Evolutionary conservation across 768 basidiomycete genomes (phyloP).

Genomic region (Strobilomyces confusus): DNA sequence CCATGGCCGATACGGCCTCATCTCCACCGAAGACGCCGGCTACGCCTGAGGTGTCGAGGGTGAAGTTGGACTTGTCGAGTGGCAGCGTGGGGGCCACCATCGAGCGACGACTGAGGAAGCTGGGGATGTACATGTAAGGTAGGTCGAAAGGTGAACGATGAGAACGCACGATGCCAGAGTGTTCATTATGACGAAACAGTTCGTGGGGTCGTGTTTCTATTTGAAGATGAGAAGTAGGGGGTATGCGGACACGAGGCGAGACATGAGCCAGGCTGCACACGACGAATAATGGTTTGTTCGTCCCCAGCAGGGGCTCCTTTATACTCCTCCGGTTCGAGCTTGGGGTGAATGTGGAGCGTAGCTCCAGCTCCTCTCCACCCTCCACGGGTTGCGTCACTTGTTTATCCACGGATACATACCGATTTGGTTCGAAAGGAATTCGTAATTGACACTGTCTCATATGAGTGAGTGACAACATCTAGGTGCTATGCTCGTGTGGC

Average conservation of each 20-base stretch:
- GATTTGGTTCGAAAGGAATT: too few relatives aligned
- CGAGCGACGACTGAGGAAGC: conserved; percentile 13
- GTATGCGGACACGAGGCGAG: neutral
- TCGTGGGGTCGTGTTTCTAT: neutral
- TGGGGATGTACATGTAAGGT: conserved; percentile 25
- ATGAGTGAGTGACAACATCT: too few relatives aligned
- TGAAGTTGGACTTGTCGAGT: conserved; percentile 20
- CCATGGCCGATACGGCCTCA: conserved; percentile 37
- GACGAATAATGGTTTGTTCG: neutral
- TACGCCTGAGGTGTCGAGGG: conserved; percentile 31
- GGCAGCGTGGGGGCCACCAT: conserved; percentile 9
- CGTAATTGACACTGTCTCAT: too few relatives aligned
- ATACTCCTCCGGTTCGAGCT: neutral
- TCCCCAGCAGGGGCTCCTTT: neutral
- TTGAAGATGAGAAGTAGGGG: neutral
- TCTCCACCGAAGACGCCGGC: conserved; percentile 38
- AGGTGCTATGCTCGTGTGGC: too few relatives aligned
- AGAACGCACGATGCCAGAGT: conserved; percentile 5
- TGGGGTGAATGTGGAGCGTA: neutral
- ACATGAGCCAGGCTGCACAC: neutral
- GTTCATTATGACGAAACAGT: neutral
- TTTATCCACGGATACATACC: too few relatives aligned
- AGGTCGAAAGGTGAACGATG: neutral
- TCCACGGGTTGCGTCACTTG: too few relatives aligned
- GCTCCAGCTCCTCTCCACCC: too few relatives aligned